phyloP scores from a whole-genome alignment of 192 early-diverging fungal species.

The Coemansia sp. region DNA sequence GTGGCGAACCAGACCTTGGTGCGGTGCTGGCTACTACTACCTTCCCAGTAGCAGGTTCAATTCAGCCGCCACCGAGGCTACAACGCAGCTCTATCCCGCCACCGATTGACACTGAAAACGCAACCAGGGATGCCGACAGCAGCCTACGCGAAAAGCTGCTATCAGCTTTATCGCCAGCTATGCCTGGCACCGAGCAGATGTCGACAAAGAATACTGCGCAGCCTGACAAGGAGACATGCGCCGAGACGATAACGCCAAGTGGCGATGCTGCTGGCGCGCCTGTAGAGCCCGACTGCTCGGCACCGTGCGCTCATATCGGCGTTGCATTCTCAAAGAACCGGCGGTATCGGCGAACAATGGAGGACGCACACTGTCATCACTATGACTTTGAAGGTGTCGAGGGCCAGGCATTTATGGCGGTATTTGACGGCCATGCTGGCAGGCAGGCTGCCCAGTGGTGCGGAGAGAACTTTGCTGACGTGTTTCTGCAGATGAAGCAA shows the following conservation, averaged over 20 bases:
- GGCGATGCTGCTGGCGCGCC: background rate
- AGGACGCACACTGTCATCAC: constrained; percentile 90
- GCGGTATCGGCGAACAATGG: constrained; percentile 93
- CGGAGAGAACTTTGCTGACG: constrained; percentile 80
- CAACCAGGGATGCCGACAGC: constrained; percentile 34
- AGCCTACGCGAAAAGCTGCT: constrained; percentile 28
- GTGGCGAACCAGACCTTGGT: constrained; percentile 12
- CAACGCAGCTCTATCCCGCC: constrained; percentile 54
- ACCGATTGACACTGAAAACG: constrained; percentile 51
- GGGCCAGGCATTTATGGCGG: constrained; percentile 89
- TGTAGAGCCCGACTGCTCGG: constrained; percentile 10
- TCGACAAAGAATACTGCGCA: background rate
- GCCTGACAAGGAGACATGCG: background rate
- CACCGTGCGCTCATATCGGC: constrained; percentile 34
- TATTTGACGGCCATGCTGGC: constrained; percentile 98
- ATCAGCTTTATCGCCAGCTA: constrained; percentile 27
- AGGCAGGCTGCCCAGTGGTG: constrained; percentile 95
- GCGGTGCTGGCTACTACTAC: constrained; percentile 20
- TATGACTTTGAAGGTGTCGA: constrained; percentile 80
- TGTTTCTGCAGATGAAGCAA: constrained; percentile 65
- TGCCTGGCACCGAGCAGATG: constrained; percentile 11
- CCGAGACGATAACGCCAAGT: constrained; percentile 15
- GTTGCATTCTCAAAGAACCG: constrained; percentile 68
- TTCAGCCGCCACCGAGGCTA: constrained; percentile 42
- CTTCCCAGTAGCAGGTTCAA: constrained; percentile 23